These are phyloP conservation scores for Microstroma glucosiphilum DNA, from an alignment of 1,284 basidiomycete species.

Conservation along the genomic window DNA sequence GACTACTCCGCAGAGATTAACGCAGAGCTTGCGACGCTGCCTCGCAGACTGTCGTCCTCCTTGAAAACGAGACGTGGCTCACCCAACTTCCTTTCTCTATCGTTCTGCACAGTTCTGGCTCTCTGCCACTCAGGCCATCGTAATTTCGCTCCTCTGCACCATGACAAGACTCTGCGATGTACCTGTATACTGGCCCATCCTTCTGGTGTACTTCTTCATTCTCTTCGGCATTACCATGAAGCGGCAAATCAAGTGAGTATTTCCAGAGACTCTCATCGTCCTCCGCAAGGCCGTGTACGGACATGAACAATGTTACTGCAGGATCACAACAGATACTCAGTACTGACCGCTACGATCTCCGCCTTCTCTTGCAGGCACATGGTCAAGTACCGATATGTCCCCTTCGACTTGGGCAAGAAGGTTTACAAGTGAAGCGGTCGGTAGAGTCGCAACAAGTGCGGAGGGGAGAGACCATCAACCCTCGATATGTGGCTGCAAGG, in stretches of 20 bases:
- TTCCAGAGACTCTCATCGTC: conserved; percentile 12
- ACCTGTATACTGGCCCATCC: conserved; percentile 96
- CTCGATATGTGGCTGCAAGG: too few species aligned
- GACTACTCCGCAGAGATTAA: too few species aligned
- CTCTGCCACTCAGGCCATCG: conserved; percentile 79
- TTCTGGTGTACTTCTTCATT: conserved; percentile 67
- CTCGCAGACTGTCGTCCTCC: too few species aligned
- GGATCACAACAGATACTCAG: too few species aligned
- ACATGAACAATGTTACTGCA: conserved; percentile 10
- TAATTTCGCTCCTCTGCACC: conserved; percentile 63
- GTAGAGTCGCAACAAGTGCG: neutral
- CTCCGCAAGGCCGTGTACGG: conserved; percentile 11
- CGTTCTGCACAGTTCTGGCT: conserved; percentile 61
- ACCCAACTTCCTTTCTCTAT: too few species aligned
- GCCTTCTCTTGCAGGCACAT: conserved; percentile 66
- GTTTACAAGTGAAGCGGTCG: conserved; percentile 21
- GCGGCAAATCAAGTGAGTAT: conserved; percentile 51
- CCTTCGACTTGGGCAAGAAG: conserved; percentile 85
- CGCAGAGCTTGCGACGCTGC: too few species aligned
- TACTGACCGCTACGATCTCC: neutral
- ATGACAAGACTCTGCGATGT: conserved; percentile 65
- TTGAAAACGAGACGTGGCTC: too few species aligned
- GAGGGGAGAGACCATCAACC: too few species aligned
- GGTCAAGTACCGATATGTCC: conserved; percentile 88
- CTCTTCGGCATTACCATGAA: conserved; percentile 53